Conservation (phyloP, 2,329 filamentous ascomycete genomes). For the Grosmannia serpens region DNA sequence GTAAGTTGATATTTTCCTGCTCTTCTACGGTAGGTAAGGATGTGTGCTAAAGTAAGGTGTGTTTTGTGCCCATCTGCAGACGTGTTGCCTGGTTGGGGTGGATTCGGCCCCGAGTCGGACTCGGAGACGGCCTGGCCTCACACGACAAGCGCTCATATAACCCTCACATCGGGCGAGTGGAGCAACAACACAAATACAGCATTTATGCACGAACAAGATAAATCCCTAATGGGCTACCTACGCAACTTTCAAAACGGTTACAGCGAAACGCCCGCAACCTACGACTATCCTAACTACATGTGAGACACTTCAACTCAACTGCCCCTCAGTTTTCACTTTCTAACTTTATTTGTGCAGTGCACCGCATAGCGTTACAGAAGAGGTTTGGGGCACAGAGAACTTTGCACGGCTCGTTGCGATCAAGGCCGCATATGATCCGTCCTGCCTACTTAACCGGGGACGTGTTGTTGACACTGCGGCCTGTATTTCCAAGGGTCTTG, state of each 20-base stretch:
- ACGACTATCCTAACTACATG: slow-evolving; percentile 4
- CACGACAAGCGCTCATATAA: slow-evolving; percentile 1
- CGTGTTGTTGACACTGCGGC: neutral
- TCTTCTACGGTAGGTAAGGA: neutral
- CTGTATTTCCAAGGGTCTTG: neutral
- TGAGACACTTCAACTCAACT: neutral
- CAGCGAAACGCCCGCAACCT: neutral
- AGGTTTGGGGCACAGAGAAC: neutral
- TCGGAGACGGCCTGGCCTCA: slow-evolving; percentile 1
- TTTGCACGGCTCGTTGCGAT: neutral
- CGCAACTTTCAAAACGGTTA: slow-evolving; percentile 1
- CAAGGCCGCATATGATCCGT: neutral
- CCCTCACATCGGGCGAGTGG: slow-evolving; percentile 1
- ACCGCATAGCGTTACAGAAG: neutral
- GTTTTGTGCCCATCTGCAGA: neutral
- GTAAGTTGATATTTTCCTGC: neutral
- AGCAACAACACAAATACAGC: slow-evolving; percentile 2
- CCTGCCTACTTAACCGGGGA: neutral
- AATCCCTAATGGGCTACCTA: neutral
- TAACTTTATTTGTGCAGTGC: neutral
- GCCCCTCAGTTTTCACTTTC: neutral
- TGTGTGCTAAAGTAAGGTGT: neutral
- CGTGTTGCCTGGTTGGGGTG: neutral
- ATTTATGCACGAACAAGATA: slow-evolving; percentile 2
- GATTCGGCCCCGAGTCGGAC: neutral